Percentiles rank a stretch among this genome's conserved stretches.
These are phyloP conservation scores for Amaranthus hypochondriacus DNA, from an alignment of 148 eudicot genomes.

Conservation along the genomic window DNA sequence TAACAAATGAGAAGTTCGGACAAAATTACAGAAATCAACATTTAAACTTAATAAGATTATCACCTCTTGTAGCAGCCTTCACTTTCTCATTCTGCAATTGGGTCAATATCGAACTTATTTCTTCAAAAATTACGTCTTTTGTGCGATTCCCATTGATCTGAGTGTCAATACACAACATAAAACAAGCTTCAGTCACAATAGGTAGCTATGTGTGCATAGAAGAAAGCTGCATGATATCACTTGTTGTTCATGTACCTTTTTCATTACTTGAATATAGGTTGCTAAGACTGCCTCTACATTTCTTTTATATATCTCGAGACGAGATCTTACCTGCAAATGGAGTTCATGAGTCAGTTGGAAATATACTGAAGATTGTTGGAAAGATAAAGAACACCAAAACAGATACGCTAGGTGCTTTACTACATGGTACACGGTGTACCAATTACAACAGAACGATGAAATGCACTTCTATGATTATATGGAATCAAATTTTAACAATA, in stretches of 20 bases:
- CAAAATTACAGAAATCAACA: conserved; percentile 6
- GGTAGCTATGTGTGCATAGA: neutral
- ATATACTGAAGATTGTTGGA: neutral
- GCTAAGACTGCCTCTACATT: conserved; percentile 69
- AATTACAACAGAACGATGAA: neutral
- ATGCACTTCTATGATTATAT: neutral
- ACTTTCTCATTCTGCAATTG: conserved; percentile 48
- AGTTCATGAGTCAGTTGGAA: neutral
- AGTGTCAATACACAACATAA: conserved; percentile 13
- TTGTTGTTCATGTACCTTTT: conserved; percentile 45
- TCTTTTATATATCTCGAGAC: conserved; percentile 71
- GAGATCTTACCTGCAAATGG: conserved; percentile 65
- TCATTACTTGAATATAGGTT: conserved; percentile 51
- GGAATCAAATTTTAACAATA: neutral
- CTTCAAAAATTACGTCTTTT: conserved; percentile 66
- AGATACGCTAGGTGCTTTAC: neutral
- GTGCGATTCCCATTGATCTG: conserved; percentile 89
- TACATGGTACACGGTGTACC: neutral
- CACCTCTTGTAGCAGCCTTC: conserved; percentile 43
- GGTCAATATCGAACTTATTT: conserved; percentile 48
- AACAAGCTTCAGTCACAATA: conserved; percentile 18
- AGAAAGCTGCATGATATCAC: conserved; percentile 2
- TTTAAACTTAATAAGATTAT: neutral
- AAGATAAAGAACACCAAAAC: neutral
- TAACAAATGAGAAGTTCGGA: neutral